phyloP scores from a whole-genome alignment of 164 flowering plant genomes.

The Stephania japonica region DNA sequence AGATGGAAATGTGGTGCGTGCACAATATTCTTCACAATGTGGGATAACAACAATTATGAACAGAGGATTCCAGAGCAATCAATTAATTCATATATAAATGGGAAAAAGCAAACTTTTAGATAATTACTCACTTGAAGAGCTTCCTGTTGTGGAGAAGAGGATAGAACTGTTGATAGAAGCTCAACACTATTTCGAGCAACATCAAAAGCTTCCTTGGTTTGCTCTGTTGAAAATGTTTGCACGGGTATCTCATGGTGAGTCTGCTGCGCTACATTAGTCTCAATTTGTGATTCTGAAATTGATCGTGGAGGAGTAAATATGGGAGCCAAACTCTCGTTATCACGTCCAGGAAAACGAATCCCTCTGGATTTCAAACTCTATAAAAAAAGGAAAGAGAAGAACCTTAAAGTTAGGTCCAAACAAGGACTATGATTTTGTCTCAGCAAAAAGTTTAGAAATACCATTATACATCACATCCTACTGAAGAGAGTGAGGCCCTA shows the following conservation, averaged over 20 bases:
- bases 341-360: slow-evolving; percentile 88
- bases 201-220: slow-evolving; percentile 92
- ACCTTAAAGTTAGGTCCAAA: background rate
- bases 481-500: background rate
- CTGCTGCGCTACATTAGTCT: slow-evolving; percentile 35
- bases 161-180: slow-evolving; percentile 80
- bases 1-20: background rate
- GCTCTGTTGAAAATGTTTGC: slow-evolving; percentile 60
- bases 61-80: background rate
- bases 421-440: background rate
- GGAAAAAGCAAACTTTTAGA: background rate
- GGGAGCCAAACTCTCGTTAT: slow-evolving; percentile 88
- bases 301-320: slow-evolving; percentile 88
- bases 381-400: background rate
- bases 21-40: background rate
- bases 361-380: slow-evolving; percentile 91
- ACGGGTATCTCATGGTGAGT: slow-evolving; percentile 38
- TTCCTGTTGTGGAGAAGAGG: slow-evolving; percentile 95
- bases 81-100: background rate
- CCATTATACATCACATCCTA: background rate
- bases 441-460: background rate
- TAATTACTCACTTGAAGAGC: slow-evolving; percentile 54
- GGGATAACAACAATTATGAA: background rate
- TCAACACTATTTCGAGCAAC: slow-evolving; percentile 92
- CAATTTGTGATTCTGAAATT: slow-evolving; percentile 40